These are phyloP conservation scores for Silene vulgaris DNA, from an alignment of 179 eudicot genomes.

Conservation along the genomic window DNA sequence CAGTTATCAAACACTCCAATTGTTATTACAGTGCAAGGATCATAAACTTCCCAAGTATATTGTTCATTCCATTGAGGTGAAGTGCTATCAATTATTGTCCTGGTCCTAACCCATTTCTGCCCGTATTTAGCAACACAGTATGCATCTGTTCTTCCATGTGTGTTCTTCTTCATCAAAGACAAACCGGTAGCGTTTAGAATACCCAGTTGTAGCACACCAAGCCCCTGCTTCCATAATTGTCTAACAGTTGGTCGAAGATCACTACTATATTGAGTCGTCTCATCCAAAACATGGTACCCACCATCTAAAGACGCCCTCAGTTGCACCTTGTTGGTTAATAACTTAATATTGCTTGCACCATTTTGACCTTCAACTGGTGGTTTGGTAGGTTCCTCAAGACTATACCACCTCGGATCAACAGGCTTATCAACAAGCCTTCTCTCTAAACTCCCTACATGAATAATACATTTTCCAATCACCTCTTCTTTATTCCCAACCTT, in stretches of 20 bases:
- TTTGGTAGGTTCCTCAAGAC: constrained; percentile 16
- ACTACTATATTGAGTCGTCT: constrained; percentile 25
- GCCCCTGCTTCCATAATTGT: constrained; percentile 32
- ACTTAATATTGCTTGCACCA: neutral
- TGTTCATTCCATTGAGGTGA: constrained; percentile 41
- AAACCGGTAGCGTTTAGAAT: constrained; percentile 25
- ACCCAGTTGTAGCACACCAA: constrained; percentile 32
- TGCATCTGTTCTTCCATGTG: constrained; percentile 26
- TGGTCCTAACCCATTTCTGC: constrained; percentile 34
- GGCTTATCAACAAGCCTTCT: constrained; percentile 24
- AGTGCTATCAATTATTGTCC: constrained; percentile 31
- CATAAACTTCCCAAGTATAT: constrained; percentile 39
- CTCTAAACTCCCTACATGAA: constrained; percentile 26
- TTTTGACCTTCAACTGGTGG: neutral
- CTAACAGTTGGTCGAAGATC: constrained; percentile 30
- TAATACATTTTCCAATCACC: constrained; percentile 27
- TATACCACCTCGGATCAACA: constrained; percentile 28
- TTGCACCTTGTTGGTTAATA: constrained; percentile 25
- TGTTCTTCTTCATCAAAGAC: constrained; percentile 27
- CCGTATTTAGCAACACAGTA: constrained; percentile 40
- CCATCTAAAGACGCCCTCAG: constrained; percentile 31
- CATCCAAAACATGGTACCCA: constrained; percentile 35
- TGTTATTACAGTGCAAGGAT: constrained; percentile 36
- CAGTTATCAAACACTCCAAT: constrained; percentile 36
- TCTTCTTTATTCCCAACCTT: constrained; percentile 41